A percentile compares a stretch with the other conserved stretches of the same genome.
Conservation (phyloP, 2,329 filamentous ascomycete genomes). For the Penicillium digitatum region DNA sequence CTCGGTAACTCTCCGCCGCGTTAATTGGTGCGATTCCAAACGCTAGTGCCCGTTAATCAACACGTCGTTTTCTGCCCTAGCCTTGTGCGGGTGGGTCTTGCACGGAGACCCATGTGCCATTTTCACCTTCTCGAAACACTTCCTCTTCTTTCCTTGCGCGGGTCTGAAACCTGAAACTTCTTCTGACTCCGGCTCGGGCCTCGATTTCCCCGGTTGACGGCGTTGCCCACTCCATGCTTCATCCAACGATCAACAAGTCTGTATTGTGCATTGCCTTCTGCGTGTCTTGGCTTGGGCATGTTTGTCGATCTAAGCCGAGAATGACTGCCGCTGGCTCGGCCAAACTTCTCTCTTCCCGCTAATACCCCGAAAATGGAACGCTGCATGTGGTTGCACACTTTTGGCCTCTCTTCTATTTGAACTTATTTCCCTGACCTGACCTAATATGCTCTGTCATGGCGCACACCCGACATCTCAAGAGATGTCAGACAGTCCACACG, state of each 20-base stretch:
- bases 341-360: not conserved
- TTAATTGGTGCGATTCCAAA: conserved; percentile 21
- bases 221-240: not conserved
- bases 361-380: not conserved
- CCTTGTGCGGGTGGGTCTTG: conserved; percentile 1
- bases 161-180: not conserved
- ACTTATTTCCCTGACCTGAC: not conserved
- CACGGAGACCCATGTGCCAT: not conserved
- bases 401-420: not conserved
- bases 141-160: not conserved
- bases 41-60: conserved; percentile 9
- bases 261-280: not conserved
- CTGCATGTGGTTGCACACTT: not conserved
- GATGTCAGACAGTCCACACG: not conserved
- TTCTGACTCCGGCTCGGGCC: not conserved
- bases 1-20: conserved; percentile 36
- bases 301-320: not conserved
- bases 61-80: not conserved
- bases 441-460: not conserved
- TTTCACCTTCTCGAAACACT: not conserved
- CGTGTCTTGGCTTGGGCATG: not conserved
- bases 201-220: not conserved
- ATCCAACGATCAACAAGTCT: not conserved
- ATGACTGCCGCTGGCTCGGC: conserved; percentile 18
- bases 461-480: not conserved